Evolutionary conservation across 257 asterid genomes (phyloP).

Genomic region (Pogostemon cablin): DNA sequence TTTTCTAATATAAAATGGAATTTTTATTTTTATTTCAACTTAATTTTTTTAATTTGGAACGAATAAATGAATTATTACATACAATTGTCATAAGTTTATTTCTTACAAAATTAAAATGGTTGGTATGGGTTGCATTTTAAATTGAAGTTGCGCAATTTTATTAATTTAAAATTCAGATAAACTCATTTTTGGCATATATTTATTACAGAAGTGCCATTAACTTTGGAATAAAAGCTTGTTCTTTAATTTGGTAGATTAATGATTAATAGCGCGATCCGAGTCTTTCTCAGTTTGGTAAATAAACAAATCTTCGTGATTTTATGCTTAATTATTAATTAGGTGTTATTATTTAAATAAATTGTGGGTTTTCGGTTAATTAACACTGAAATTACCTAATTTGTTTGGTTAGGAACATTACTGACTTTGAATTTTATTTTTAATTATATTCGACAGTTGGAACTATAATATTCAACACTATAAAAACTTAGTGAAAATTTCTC

Average conservation of each 20-base stretch:
- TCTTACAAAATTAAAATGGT: too few relatives aligned
- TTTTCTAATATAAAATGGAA: too few relatives aligned
- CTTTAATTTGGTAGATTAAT: constrained; percentile 20
- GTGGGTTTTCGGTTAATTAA: neutral
- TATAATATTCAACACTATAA: neutral
- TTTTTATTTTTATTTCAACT: too few relatives aligned
- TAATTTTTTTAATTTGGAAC: too few relatives aligned
- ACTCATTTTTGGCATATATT: too few relatives aligned
- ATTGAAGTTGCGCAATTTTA: too few relatives aligned
- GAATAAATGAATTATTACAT: too few relatives aligned
- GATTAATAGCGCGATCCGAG: constrained; percentile 23
- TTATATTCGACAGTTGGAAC: constrained; percentile 20
- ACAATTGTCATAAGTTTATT: too few relatives aligned
- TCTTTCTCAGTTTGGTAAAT: constrained; percentile 26
- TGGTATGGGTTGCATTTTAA: too few relatives aligned
- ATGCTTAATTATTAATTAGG: constrained; percentile 16
- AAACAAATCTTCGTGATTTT: constrained; percentile 13
- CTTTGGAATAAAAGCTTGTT: constrained; percentile 17
- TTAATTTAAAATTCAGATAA: too few relatives aligned
- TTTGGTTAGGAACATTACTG: neutral
- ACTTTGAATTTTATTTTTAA: neutral
- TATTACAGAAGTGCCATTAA: neutral
- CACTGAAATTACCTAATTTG: constrained; percentile 7
- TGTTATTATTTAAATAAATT: neutral
- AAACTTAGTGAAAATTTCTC: too few relatives aligned